Conservation (phyloP, 345 rosid genomes). For the Microthlaspi erraticum region DNA sequence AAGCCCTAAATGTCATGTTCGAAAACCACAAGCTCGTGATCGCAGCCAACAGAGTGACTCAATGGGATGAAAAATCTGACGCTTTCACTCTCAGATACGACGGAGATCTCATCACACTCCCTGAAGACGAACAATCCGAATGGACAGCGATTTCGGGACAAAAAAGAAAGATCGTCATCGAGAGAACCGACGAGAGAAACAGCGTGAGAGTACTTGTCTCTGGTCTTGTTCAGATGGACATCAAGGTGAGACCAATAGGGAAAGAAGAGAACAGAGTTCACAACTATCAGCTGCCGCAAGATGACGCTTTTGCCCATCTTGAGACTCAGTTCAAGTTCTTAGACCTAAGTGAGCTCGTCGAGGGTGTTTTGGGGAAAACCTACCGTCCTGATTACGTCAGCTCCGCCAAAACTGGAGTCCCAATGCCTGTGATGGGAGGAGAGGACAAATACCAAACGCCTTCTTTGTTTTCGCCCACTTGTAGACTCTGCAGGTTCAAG, state of each 20-base stretch:
- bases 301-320: slow-evolving; percentile 74
- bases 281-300: slow-evolving; percentile 66
- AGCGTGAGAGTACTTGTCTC: slow-evolving; percentile 56
- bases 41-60: slow-evolving; percentile 57
- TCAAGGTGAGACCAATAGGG: slow-evolving; percentile 66
- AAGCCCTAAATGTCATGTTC: slow-evolving; percentile 75
- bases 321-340: slow-evolving; percentile 78
- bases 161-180: slow-evolving; percentile 56
- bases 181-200: slow-evolving; percentile 68
- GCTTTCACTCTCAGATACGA: slow-evolving; percentile 62
- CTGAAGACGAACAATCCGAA: slow-evolving; percentile 66
- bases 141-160: slow-evolving; percentile 51
- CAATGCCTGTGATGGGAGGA: slow-evolving; percentile 87
- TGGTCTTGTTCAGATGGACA: slow-evolving; percentile 62
- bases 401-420: slow-evolving; percentile 72
- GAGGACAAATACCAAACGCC: slow-evolving; percentile 79
- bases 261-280: slow-evolving; percentile 66
- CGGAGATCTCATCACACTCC: slow-evolving; percentile 58
- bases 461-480: slow-evolving; percentile 67
- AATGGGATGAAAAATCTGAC: slow-evolving; percentile 66
- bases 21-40: slow-evolving; percentile 68
- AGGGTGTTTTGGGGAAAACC: slow-evolving; percentile 83
- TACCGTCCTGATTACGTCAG: slow-evolving; percentile 67
- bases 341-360: slow-evolving; percentile 61
- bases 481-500: slow-evolving; percentile 68